Percentiles rank a stretch among this genome's conserved stretches.
These are phyloP conservation scores for Cercospora sojina DNA, from an alignment of 2,329 filamentous ascomycete species.

Conservation along the genomic window DNA sequence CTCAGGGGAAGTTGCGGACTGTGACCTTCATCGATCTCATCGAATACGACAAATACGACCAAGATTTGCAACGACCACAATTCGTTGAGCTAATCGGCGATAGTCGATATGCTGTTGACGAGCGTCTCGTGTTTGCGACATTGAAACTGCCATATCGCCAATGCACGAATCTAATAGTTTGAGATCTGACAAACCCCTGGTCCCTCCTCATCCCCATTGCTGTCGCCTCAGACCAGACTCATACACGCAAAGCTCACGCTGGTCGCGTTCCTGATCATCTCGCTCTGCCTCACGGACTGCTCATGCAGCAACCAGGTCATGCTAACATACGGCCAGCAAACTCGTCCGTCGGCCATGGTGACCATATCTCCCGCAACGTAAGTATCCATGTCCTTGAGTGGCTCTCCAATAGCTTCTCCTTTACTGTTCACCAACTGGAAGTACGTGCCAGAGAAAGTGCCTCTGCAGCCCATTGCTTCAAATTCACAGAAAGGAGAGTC, in stretches of 20 bases:
- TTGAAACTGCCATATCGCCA: not conserved
- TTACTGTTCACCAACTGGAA: constrained; percentile 58
- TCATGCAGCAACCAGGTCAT: constrained; percentile 53
- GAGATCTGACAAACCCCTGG: not conserved
- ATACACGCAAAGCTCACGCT: constrained; percentile 58
- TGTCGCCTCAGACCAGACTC: constrained; percentile 25
- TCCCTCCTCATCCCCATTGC: not conserved
- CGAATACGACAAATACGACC: not conserved
- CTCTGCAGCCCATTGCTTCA: constrained; percentile 60
- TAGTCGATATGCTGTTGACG: not conserved
- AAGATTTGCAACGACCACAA: not conserved
- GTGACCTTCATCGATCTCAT: not conserved
- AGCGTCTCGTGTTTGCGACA: not conserved
- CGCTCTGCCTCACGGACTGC: constrained; percentile 28
- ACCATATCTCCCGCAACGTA: constrained; percentile 64
- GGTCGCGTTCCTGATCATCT: constrained; percentile 29
- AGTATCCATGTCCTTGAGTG: constrained; percentile 53
- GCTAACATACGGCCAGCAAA: constrained; percentile 63
- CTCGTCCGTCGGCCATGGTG: constrained; percentile 56
- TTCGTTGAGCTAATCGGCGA: not conserved
- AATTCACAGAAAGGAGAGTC: constrained; percentile 55
- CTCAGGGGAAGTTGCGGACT: not conserved
- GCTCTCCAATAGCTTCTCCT: constrained; percentile 54
- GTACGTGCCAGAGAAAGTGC: constrained; percentile 58
- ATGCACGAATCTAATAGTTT: not conserved